A percentile compares a stretch with the other conserved stretches of the same genome.
phyloP scores from a whole-genome alignment of 768 basidiomycete genomes.

The Rhodotorula diobovata region DNA sequence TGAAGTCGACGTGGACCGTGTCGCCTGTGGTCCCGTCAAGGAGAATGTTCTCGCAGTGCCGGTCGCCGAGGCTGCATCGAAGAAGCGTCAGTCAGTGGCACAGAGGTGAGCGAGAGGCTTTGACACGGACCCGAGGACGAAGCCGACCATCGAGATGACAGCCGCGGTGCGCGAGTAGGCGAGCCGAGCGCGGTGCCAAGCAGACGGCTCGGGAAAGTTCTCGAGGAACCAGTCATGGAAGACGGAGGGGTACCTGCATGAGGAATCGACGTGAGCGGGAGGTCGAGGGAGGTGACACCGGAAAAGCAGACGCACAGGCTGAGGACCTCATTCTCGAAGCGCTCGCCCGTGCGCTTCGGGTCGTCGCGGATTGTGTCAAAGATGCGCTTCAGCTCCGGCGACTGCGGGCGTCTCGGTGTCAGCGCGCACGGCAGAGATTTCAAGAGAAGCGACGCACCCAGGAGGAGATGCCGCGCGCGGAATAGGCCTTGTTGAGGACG shows the following conservation, averaged over 20 bases:
- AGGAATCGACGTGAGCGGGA: conserved; percentile 15
- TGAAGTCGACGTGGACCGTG: conserved; percentile 93
- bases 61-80: conserved; percentile 75
- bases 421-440: no score
- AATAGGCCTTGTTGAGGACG: conserved; percentile 67
- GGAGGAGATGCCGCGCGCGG: conserved; percentile 51
- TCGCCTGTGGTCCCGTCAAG: conserved; percentile 84
- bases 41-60: conserved; percentile 94
- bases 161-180: conserved; percentile 83
- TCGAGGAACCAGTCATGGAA: conserved; percentile 98
- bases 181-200: conserved; percentile 85
- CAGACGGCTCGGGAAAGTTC: conserved; percentile 91
- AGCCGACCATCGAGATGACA: conserved; percentile 98
- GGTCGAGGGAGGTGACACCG: background rate
- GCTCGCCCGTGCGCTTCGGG: conserved; percentile 41
- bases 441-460: conserved; percentile 52
- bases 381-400: conserved; percentile 44
- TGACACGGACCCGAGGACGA: conserved; percentile 73
- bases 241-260: conserved; percentile 66
- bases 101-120: background rate
- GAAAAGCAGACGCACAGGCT: conserved; percentile 53
- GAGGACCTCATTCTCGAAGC: conserved; percentile 55
- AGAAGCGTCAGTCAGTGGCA: background rate
- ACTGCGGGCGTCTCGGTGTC: conserved; percentile 33
- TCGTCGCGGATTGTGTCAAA: conserved; percentile 44